Base-by-base conservation (phyloP, 1,139 yeast genomes). In the Pichia sp. region DNA sequence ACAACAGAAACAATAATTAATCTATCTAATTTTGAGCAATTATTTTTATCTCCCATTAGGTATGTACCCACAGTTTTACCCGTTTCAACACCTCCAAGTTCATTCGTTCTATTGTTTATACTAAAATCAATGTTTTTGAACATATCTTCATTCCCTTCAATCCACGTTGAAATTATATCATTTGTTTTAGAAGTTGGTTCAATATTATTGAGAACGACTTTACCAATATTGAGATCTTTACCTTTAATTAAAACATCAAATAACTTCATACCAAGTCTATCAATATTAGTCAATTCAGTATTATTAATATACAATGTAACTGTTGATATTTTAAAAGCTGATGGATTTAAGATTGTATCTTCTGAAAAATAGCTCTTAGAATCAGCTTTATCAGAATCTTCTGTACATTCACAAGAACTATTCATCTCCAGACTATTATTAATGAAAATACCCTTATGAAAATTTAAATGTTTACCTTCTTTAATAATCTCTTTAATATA, bases 261-360 rank as follows among this genome's bases (percentile, higher is more conserved):
- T 6, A 56, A 31, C 27, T 49, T 52, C 35, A 57, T 35, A 2
- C 58, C 57, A 16, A 54, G 38, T 15, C 47, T 31, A 38, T 54
- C 58, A 15, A 43, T 42, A 8, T 38, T 37, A 1, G 48, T 45
- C 8, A 47, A 32, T 13, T 44, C 48, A 3, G 35, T 11, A 31
- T 47, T 47, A 16, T 41, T 48, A 9, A 55, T 24, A 24, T 53
- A 39, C 19, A 57, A 41, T 1, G 52, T 54, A 8, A 58, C 38
- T 1, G 51, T 41, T 4, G 53, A 47, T 16, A 58, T 49, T 27
- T 52, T 48, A 24, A 57, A 50, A 0, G 59, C 51, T 9, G 50
- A 47, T 4, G 61, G 60, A 38, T 53, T 53, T 23, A 57, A 34
- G 21, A 54, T 47, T 5, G 61, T 57, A 26, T 54, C 55, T 18